Conservation (phyloP, 345 rosid genomes). For the Citrus sp. region DNA sequence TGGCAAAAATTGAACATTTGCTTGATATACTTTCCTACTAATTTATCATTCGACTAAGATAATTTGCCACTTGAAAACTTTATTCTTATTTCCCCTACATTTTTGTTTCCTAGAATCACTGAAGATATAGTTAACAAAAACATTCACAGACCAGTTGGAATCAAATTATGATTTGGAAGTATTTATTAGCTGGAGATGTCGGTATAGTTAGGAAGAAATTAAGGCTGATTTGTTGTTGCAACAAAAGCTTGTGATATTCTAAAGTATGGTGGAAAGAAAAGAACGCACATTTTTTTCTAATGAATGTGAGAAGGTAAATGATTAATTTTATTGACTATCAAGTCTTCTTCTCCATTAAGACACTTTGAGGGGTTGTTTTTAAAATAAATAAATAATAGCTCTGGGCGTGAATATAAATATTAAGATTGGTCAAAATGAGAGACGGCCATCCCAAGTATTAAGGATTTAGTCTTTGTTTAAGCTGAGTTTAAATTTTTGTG, state of each 20-base stretch:
- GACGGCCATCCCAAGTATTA: neutral
- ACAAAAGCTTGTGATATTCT: neutral
- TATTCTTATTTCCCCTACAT: neutral
- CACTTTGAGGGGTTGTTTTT: neutral
- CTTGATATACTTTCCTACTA: neutral
- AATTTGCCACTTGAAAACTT: neutral
- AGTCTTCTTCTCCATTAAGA: neutral
- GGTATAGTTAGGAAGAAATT: neutral
- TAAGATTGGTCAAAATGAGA: neutral
- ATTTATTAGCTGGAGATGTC: neutral
- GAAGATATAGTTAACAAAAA: neutral
- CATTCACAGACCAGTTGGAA: neutral
- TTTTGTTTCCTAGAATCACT: neutral
- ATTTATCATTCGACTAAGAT: neutral
- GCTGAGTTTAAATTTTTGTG: neutral
- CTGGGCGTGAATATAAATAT: neutral
- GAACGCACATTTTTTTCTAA: too few species aligned
- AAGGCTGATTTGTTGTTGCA: neutral
- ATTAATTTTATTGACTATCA: neutral
- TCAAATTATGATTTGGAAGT: neutral
- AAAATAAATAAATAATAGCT: neutral
- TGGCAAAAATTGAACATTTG: neutral
- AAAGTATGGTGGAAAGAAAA: neutral
- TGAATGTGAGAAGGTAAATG: neutral
- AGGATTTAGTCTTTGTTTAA: neutral